A percentile compares a stretch with the other conserved stretches of the same genome.
These are phyloP conservation scores for Leccinum ponderosum DNA, from an alignment of 1,284 basidiomycete species.

Conservation along the genomic window DNA sequence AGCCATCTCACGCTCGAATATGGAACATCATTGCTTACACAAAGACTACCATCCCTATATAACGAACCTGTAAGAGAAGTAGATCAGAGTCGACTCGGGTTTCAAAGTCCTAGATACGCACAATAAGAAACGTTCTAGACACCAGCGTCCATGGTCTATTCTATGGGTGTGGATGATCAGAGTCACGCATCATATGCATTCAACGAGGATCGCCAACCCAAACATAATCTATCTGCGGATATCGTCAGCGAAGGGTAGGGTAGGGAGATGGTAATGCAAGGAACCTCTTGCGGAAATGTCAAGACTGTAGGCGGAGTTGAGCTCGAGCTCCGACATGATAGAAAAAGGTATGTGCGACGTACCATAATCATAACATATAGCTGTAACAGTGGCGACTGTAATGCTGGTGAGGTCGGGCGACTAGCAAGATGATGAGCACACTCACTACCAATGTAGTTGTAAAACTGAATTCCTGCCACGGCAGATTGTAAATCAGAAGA, in stretches of 20 bases:
- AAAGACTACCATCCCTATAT: constrained; percentile 11
- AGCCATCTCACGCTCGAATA: not conserved
- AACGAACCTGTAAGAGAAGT: constrained; percentile 19
- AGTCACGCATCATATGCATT: not conserved
- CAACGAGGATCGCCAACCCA: constrained; percentile 17
- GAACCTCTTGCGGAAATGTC: constrained; percentile 18
- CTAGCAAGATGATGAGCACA: not conserved
- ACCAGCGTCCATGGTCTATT: constrained; percentile 21
- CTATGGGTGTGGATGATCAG: constrained; percentile 14
- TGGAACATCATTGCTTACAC: constrained; percentile 12
- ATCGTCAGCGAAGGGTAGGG: constrained; percentile 1
- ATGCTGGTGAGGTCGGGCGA: constrained; percentile 4
- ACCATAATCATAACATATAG: constrained; percentile 24
- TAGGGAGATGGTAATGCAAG: not conserved
- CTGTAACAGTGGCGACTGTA: constrained; percentile 13
- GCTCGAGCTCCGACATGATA: not conserved
- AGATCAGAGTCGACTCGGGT: not conserved
- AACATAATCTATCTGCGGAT: constrained; percentile 14
- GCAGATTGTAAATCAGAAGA: constrained; percentile 10
- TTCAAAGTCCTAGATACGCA: constrained; percentile 4
- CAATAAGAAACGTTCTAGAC: constrained; percentile 17
- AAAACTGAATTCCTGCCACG: constrained; percentile 14
- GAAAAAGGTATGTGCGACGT: constrained; percentile 1
- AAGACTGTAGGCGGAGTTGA: constrained; percentile 14
- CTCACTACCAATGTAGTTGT: constrained; percentile 18